A percentile compares a stretch with the other conserved stretches of the same genome.
phyloP scores from a whole-genome alignment of 257 asterid genomes.

The Fraxinus excelsior region DNA sequence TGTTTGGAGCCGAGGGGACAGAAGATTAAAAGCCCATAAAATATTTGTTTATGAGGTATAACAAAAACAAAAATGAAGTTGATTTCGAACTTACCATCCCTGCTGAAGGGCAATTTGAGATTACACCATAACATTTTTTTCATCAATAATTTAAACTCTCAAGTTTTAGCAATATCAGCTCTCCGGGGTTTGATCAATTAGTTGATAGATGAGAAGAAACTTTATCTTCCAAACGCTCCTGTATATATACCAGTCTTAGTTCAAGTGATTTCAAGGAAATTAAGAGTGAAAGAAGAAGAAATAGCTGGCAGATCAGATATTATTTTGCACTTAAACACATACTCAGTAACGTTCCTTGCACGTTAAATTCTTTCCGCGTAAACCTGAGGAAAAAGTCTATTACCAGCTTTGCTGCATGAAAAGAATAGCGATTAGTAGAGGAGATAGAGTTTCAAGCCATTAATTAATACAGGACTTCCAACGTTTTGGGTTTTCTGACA shows the following conservation, averaged over 20 bases:
- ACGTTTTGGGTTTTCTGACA: background rate
- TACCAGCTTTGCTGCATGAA: constrained; percentile 26
- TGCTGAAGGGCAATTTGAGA: constrained; percentile 28
- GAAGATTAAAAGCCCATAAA: background rate
- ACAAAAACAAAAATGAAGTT: background rate
- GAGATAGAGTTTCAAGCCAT: constrained; percentile 23
- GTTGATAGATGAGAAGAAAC: constrained; percentile 2
- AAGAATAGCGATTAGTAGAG: constrained; percentile 19
- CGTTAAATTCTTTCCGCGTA: constrained; percentile 37
- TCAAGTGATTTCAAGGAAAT: constrained; percentile 14
- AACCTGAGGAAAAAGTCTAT: background rate
- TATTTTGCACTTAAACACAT: constrained; percentile 1
- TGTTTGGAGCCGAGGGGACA: too few relatives aligned
- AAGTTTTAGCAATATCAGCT: background rate
- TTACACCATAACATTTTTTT: constrained; percentile 31
- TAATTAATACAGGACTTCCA: background rate
- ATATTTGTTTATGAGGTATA: background rate
- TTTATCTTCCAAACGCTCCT: constrained; percentile 1
- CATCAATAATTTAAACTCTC: background rate
- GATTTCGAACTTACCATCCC: constrained; percentile 39
- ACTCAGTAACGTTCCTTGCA: constrained; percentile 39
- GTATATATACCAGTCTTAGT: constrained; percentile 16
- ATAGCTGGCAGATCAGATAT: constrained; percentile 21
- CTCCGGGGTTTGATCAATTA: background rate
- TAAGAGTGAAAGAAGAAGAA: constrained; percentile 17